Conservation (phyloP, 179 eudicot species). For the Spergularia azorica region DNA sequence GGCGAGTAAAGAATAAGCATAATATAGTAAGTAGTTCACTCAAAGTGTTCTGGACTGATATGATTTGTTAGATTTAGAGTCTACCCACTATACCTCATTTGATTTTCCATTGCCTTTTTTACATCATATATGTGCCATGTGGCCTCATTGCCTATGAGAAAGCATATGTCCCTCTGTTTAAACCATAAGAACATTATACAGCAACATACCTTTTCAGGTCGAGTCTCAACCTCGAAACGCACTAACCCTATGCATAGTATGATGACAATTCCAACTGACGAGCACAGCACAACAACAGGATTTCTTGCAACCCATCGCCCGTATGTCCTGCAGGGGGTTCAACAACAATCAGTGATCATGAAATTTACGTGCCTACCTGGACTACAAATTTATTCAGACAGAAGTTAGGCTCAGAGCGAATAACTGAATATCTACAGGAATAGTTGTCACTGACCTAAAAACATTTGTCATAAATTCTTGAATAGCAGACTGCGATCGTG, state of each 20-base stretch:
- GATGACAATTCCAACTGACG: constrained; percentile 67
- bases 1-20: too few relatives aligned
- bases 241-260: constrained; percentile 79
- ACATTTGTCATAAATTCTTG: constrained; percentile 81
- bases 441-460: constrained; percentile 56
- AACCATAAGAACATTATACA: background rate
- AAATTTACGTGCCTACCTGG: constrained; percentile 9
- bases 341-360: constrained; percentile 8
- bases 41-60: background rate
- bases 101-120: background rate
- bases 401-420: background rate
- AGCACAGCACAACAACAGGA: constrained; percentile 70
- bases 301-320: constrained; percentile 95
- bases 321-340: constrained; percentile 64
- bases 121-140: background rate
- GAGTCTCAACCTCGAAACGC: constrained; percentile 89
- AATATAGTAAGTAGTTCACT: background rate
- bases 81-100: background rate
- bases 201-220: constrained; percentile 84
- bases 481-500: constrained; percentile 54
- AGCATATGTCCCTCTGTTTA: background rate
- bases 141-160: constrained; percentile 5
- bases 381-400: constrained; percentile 1
- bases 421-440: constrained; percentile 3
- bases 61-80: background rate